Base-by-base conservation (phyloP, 1,139 yeast species). In the Zygosaccharomyces pseudobailii region DNA sequence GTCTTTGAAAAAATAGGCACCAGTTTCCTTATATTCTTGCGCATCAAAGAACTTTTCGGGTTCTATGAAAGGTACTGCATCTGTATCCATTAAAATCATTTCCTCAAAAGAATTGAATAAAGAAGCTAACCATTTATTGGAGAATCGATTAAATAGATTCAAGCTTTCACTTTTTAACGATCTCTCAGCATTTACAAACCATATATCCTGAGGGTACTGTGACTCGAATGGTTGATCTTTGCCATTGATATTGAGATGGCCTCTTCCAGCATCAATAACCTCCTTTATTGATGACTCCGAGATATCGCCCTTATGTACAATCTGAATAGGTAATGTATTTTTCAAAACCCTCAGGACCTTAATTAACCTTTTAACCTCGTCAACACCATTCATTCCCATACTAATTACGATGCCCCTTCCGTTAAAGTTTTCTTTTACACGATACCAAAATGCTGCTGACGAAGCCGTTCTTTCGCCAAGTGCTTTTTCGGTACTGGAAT, bases 271-370 rank as follows among this genome's bases (percentile, higher is more conserved):
- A 6, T 62, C 53, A 10, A 60, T 57, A 21, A 72, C 42, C 9
- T 49, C 50, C 20, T 60, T 56, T 36, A 63, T 64, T 6, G 65
- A 58, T 0, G 51, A 55, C 32, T 49, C 41, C 3, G 69, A 61
- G 22, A 73, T 48, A 50, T 72, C 76, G 38, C 67, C 76, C 51
- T 72, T 74, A 58, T 77, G 79, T n/a, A 80, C 72, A 40, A 80
- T 71, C 65, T 80, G 79, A 49, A 80, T 75, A 0, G 84, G 85
- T 34, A 71, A 66, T 21, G 62, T 65, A 57, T 76, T 78, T 36
- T 71, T 69, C 36, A 72, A 64, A 1, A 74, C 72, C 57, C 84
- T 66, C 25, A 80, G 62, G 3, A 76, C 58, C 19, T 72, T 68
- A 6, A 79, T 66, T 27, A 79, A 62, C 45, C 69, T 72, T 17